Conservation (phyloP, 805 yeast species). For the Saccharomyces mikatae region DNA sequence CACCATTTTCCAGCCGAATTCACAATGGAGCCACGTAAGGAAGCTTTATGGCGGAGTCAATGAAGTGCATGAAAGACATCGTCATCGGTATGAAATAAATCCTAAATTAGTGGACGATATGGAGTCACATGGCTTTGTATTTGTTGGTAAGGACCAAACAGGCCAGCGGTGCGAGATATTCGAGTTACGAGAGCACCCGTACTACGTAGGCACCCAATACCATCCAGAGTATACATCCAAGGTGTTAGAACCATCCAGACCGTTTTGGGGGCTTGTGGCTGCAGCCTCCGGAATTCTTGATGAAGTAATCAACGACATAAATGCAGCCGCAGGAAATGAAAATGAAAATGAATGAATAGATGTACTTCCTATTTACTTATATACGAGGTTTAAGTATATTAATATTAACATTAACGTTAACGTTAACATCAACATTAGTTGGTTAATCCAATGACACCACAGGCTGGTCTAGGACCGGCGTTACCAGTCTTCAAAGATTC, state of each 20-base stretch:
- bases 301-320: slow-evolving; percentile 42
- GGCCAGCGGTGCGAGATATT: slow-evolving; percentile 90
- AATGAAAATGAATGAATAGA: slow-evolving; percentile 7
- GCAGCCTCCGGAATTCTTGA: slow-evolving; percentile 83
- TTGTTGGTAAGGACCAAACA: slow-evolving; percentile 89
- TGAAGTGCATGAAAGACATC: slow-evolving; percentile 83
- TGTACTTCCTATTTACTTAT: neutral
- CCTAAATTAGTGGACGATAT: slow-evolving; percentile 67
- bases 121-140: slow-evolving; percentile 72
- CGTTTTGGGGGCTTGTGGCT: slow-evolving; percentile 92
- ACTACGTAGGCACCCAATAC: slow-evolving; percentile 90
- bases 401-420: slow-evolving; percentile 2
- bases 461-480: slow-evolving; percentile 97
- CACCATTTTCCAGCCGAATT: slow-evolving; percentile 63
- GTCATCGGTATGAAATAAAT: slow-evolving; percentile 96
- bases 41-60: slow-evolving; percentile 67
- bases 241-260: slow-evolving; percentile 93
- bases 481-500: slow-evolving; percentile 93
- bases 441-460: slow-evolving; percentile 84
- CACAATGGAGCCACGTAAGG: slow-evolving; percentile 64
- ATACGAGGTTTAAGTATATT: neutral
- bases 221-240: slow-evolving; percentile 97
- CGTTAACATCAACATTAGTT: slow-evolving; percentile 5
- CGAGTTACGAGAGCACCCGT: slow-evolving; percentile 81
- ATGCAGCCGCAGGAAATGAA: slow-evolving; percentile 17